Conservation (phyloP, 2,329 filamentous ascomycete species). For the Ilyonectria mors-panacis region DNA sequence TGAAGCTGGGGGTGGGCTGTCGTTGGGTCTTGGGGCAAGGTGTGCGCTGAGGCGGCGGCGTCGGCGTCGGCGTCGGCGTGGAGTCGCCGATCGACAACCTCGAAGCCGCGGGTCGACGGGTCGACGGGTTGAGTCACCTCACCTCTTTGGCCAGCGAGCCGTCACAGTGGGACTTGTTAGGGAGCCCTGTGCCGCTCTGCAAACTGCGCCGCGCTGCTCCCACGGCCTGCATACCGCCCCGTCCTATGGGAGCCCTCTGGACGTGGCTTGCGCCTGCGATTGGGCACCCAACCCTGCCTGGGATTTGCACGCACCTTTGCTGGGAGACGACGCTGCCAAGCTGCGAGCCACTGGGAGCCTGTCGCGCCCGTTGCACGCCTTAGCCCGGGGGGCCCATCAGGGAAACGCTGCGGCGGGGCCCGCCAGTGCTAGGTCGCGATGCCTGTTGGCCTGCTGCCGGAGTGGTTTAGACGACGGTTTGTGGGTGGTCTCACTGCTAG, state of each 20-base stretch:
- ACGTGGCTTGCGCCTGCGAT: slow-evolving; percentile 49
- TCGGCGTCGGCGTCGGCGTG: slow-evolving; percentile 34
- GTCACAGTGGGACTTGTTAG: slow-evolving; percentile 38
- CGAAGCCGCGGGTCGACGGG: slow-evolving; percentile 4
- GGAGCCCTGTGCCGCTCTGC: slow-evolving; percentile 36
- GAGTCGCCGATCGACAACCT: slow-evolving; percentile 42
- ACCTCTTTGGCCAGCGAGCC: slow-evolving; percentile 41
- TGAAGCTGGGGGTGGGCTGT: slow-evolving; percentile 30
- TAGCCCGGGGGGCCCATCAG: slow-evolving; percentile 28
- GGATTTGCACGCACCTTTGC: slow-evolving; percentile 45
- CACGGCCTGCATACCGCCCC: slow-evolving; percentile 52
- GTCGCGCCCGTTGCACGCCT: slow-evolving; percentile 29
- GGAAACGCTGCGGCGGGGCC: slow-evolving; percentile 42
- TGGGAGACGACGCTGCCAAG: slow-evolving; percentile 23
- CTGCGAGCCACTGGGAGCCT: slow-evolving; percentile 29
- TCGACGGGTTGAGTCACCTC: slow-evolving; percentile 39
- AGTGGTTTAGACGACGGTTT: slow-evolving; percentile 34
- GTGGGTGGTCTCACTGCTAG: slow-evolving; percentile 30
- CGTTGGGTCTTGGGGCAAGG: slow-evolving; percentile 15
- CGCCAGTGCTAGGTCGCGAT: slow-evolving; percentile 23
- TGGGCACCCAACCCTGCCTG: slow-evolving; percentile 53
- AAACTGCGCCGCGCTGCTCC: slow-evolving; percentile 62
- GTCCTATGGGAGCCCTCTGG: slow-evolving; percentile 51
- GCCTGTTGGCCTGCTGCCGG: slow-evolving; percentile 5
- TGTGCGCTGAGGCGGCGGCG: slow-evolving; percentile 25